Evolutionary conservation across 805 yeast species (phyloP), one percentile per base, ranked within the genome.

Genomic region (Ogataea minuta): DNA sequence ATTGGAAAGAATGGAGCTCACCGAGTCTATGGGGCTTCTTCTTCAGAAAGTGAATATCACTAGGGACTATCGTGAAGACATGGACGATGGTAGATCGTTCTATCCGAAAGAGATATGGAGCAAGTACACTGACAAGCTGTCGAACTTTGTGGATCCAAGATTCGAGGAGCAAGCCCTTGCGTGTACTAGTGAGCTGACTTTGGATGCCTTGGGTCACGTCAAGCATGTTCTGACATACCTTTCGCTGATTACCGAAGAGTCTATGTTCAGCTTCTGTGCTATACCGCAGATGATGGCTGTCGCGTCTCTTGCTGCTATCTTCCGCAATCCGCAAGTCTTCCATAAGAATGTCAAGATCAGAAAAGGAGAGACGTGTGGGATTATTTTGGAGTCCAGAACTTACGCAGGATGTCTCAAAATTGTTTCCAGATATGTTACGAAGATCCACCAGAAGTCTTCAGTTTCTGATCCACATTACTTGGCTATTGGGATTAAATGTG

Each of bases 271-370:
- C 53, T 93, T 93, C 70, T 90, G 97, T 68, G 87, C 97, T 9
- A 93, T 93, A 58, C 99, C 99, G 13, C 99, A 93, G 67, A 97
- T 91, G 13, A 93, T 93, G 99, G 96, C 98, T 25, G 84, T 93
- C 61, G 97, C 99, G 11, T 88, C 98, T 1, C 72, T 93, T 52
- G 88, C 91, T 15, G 70, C 81, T 36, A 84, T 93, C 23, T 90
- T 84, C 73, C 80, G 84, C 58, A 93, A 93, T 66, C 81, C 83
- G 3, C 56, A 67, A 3, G 84, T 91, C 3, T 76, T 91, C 57
- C 73, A 79, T 31, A 60, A 64, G 26, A 79, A 85, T 57, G 84
- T 91, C 49, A 93, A 93, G 70, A 84, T 93, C 61, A 77, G 97
- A 65, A 88, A 87, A 66, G 96, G 96, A 9, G 77, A 84, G 23